Conservation (phyloP, 495 filamentous ascomycete genomes). For the Aspergillus cristatus region DNA sequence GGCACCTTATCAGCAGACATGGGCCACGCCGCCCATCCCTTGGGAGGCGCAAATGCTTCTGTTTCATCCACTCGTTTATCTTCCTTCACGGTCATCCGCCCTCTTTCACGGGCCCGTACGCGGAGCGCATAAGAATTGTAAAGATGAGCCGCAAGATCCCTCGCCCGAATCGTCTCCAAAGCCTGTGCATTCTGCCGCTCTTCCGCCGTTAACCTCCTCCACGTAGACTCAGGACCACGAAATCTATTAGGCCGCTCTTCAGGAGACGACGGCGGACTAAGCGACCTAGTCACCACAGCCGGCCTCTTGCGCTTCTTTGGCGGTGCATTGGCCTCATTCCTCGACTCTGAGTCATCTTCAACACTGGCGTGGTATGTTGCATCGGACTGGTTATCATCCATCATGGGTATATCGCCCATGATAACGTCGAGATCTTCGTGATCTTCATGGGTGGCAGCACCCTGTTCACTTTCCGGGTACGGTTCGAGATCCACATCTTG, state of each 20-base stretch:
- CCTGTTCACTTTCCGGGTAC: conserved; percentile 2
- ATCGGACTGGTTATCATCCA: conserved; percentile 13
- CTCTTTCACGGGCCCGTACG: conserved; percentile 21
- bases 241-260: conserved; percentile 43
- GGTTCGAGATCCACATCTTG: conserved; percentile 15
- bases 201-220: conserved; percentile 45
- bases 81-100: conserved; percentile 16
- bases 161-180: conserved; percentile 44
- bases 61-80: conserved; percentile 17
- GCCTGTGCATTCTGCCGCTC: conserved; percentile 51
- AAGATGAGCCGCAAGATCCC: conserved; percentile 64
- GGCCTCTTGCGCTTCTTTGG: not conserved
- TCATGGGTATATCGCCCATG: conserved; percentile 14
- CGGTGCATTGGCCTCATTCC: not conserved
- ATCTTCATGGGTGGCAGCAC: conserved; percentile 1
- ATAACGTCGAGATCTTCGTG: conserved; percentile 17
- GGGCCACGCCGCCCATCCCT: conserved; percentile 74
- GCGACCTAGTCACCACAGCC: not conserved
- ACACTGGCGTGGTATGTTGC: conserved; percentile 16
- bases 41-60: conserved; percentile 27
- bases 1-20: conserved; percentile 51
- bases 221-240: conserved; percentile 47
- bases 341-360: conserved; percentile 7
- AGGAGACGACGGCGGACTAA: conserved; percentile 7
- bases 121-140: conserved; percentile 64